A percentile compares a stretch with the other conserved stretches of the same genome.
Evolutionary conservation across 164 flowering plant genomes (phyloP).

Genomic region (Piper betle): DNA sequence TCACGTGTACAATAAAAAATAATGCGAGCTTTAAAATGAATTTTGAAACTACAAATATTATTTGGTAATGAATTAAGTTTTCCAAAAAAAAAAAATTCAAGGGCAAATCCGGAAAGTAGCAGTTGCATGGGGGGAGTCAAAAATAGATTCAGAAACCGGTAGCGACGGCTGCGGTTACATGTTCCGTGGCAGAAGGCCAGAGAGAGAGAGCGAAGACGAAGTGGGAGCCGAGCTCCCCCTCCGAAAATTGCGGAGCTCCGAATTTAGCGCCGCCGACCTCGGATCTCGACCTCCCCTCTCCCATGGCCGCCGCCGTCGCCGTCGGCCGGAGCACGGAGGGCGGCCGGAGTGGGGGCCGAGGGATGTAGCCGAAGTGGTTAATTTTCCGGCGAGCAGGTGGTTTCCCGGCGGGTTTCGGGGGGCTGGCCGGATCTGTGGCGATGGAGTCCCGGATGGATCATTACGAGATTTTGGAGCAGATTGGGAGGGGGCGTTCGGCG

Average conservation of each 20-base stretch:
- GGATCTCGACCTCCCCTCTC: neutral
- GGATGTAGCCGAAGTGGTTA: too few species aligned
- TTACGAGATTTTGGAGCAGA: slow-evolving; percentile 98
- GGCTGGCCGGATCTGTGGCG: slow-evolving; percentile 1
- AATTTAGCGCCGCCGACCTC: neutral
- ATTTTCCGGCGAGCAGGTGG: neutral
- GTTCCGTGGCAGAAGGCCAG: neutral
- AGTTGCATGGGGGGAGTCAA: too few species aligned
- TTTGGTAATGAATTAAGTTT: too few species aligned
- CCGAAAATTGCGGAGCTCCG: neutral
- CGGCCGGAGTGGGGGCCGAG: too few species aligned
- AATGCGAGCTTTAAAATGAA: too few species aligned
- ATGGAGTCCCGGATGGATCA: slow-evolving; percentile 97
- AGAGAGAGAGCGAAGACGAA: neutral
- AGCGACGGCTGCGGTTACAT: too few species aligned
- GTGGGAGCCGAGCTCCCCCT: neutral
- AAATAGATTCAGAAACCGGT: too few species aligned
- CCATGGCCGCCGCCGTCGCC: neutral
- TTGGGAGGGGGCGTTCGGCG: slow-evolving; percentile 97
- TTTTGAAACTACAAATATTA: too few species aligned
- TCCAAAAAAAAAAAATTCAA: too few species aligned
- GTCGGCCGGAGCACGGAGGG: neutral
- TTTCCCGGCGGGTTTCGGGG: neutral
- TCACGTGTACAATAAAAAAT: too few species aligned
- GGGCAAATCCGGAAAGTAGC: too few species aligned